A percentile compares a stretch with the other conserved stretches of the same genome.
phyloP scores from a whole-genome alignment of 1,284 basidiomycete species.

The Trametes polyzona region DNA sequence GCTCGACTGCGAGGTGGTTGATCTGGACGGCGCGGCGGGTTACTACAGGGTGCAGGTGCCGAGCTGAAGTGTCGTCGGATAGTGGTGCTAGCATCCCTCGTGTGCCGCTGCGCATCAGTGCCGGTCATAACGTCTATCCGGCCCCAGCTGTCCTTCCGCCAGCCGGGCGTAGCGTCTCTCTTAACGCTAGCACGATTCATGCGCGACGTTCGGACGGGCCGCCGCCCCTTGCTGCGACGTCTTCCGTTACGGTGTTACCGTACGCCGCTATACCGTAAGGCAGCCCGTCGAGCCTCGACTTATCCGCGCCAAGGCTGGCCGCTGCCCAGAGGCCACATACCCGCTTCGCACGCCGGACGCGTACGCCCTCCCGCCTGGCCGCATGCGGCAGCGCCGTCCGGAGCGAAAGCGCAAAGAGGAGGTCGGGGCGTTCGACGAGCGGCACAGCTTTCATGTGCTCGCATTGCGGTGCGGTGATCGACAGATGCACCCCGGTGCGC shows the following conservation, averaged over 20 bases:
- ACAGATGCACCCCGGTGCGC: conserved; percentile 14
- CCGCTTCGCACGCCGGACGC: too few species aligned
- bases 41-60: conserved; percentile 44
- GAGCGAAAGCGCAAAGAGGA: too few species aligned
- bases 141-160: neutral
- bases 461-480: conserved; percentile 23
- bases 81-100: neutral
- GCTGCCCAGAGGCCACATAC: neutral
- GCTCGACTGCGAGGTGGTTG: conserved; percentile 79
- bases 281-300: too few species aligned
- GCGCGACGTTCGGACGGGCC: too few species aligned
- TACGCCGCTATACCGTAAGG: too few species aligned
- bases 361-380: too few species aligned
- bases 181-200: too few species aligned
- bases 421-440: neutral
- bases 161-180: neutral
- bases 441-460: conserved; percentile 19
- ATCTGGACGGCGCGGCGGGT: conserved; percentile 46
- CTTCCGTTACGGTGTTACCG: too few species aligned
- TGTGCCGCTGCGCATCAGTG: neutral
- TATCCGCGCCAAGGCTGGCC: neutral
- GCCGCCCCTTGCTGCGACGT: too few species aligned
- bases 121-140: neutral
- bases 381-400: neutral
- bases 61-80: neutral